Conservation (phyloP, 1,284 basidiomycete genomes). For the Boletus albobrunnescens region DNA sequence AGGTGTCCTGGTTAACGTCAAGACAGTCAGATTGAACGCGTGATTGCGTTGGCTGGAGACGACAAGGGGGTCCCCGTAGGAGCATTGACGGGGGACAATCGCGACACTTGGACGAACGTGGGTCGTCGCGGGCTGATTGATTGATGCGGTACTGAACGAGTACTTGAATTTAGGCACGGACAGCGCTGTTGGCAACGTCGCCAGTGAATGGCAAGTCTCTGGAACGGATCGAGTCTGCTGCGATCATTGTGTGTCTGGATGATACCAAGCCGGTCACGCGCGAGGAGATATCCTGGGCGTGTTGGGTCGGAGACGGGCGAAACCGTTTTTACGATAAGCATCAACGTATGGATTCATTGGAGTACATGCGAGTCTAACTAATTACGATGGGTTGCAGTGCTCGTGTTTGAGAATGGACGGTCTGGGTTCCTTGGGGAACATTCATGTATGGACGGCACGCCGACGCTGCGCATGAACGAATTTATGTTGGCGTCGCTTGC, state of each 20-base stretch:
- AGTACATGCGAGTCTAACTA: neutral
- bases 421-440: constrained; percentile 91
- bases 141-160: neutral
- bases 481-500: constrained; percentile 82
- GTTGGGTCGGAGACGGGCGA: constrained; percentile 90
- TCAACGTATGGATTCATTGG: constrained; percentile 60
- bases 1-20: constrained; percentile 4
- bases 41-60: constrained; percentile 67
- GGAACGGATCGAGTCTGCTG: constrained; percentile 84
- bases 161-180: constrained; percentile 47
- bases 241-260: constrained; percentile 86
- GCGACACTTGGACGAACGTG: constrained; percentile 87
- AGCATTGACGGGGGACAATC: constrained; percentile 82
- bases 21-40: constrained; percentile 69
- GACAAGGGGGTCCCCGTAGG: constrained; percentile 67
- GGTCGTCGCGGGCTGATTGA: constrained; percentile 16
- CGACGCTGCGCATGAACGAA: constrained; percentile 93
- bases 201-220: constrained; percentile 65
- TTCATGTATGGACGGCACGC: constrained; percentile 95
- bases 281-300: constrained; percentile 78
- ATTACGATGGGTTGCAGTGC: constrained; percentile 51
- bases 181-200: constrained; percentile 62
- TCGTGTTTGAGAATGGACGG: constrained; percentile 91
- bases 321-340: constrained; percentile 99
- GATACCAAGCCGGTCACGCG: constrained; percentile 74